Percentiles rank a stretch among this genome's conserved stretches.
phyloP scores from a whole-genome alignment of 306 rosid genomes.

The Lotus japonicus region DNA sequence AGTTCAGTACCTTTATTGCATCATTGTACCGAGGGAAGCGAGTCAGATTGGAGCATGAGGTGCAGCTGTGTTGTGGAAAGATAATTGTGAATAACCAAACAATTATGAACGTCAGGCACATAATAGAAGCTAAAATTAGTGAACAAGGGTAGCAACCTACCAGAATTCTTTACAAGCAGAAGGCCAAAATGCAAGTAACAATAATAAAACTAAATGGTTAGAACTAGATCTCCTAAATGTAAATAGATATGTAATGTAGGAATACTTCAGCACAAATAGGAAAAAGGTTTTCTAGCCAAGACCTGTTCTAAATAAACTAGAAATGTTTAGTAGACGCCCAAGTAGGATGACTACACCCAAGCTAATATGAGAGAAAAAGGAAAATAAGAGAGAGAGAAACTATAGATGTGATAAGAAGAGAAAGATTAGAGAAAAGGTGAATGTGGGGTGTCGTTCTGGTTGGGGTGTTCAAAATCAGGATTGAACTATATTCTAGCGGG shows the following conservation, averaged over 20 bases:
- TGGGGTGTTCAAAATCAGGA: no score
- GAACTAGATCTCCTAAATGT: no score
- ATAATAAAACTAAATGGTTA: not conserved
- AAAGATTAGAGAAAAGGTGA: no score
- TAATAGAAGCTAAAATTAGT: not conserved
- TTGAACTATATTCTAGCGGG: not conserved
- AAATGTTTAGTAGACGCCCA: no score
- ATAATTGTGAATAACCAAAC: slow-evolving; percentile 4
- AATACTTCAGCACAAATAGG: no score
- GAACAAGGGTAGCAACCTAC: not conserved
- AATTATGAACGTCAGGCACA: slow-evolving; percentile 12
- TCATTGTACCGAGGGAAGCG: slow-evolving; percentile 93
- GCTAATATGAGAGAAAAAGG: no score
- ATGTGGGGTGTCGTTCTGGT: no score
- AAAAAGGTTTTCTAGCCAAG: not conserved
- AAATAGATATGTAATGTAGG: no score
- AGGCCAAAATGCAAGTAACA: not conserved
- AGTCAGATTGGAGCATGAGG: slow-evolving; percentile 40
- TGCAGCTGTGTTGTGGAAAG: slow-evolving; percentile 52
- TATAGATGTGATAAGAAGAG: no score
- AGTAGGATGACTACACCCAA: no score
- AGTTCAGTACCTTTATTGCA: slow-evolving; percentile 62
- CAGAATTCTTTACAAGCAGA: slow-evolving; percentile 3
- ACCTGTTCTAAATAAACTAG: not conserved
- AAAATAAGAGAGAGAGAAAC: no score